Percentiles rank a stretch among this genome's conserved stretches.
phyloP scores from a whole-genome alignment of 1,284 basidiomycete genomes.

The Trichosporon faecale region DNA sequence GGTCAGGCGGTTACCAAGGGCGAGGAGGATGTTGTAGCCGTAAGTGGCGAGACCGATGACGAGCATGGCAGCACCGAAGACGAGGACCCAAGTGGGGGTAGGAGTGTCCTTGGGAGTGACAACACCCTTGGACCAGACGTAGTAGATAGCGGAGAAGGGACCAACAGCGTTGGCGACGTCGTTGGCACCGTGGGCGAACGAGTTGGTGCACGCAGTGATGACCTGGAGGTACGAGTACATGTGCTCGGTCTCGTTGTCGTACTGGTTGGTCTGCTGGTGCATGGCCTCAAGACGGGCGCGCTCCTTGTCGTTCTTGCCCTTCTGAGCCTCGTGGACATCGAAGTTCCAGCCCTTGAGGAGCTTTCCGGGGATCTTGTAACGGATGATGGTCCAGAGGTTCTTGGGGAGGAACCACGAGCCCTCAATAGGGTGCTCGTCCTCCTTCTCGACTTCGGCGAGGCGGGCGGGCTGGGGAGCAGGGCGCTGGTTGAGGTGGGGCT shows the following conservation, averaged over 20 bases:
- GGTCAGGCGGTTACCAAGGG: conserved; percentile 55
- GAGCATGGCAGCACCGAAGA: conserved; percentile 50
- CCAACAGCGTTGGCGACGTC: conserved; percentile 51
- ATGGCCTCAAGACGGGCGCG: conserved; percentile 47
- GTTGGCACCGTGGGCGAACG: conserved; percentile 56
- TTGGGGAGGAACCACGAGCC: conserved; percentile 45
- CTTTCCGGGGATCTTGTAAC: conserved; percentile 42
- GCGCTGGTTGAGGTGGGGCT: not conserved
- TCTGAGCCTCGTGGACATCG: conserved; percentile 50
- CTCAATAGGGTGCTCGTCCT: conserved; percentile 31
- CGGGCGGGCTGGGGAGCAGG: conserved; percentile 17
- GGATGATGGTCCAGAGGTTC: conserved; percentile 53
- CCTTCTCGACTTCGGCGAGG: conserved; percentile 37
- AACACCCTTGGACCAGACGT: conserved; percentile 48
- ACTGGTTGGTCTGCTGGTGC: conserved; percentile 52
- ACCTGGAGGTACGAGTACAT: conserved; percentile 57
- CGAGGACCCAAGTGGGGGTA: conserved; percentile 55
- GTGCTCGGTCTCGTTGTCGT: conserved; percentile 56
- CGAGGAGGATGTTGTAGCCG: conserved; percentile 51
- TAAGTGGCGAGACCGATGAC: conserved; percentile 55
- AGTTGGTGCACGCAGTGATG: conserved; percentile 56
- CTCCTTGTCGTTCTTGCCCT: conserved; percentile 39
- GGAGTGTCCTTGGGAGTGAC: conserved; percentile 44
- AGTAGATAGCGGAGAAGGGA: conserved; percentile 50
- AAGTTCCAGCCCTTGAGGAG: conserved; percentile 43